A percentile compares a stretch with the other conserved stretches of the same genome.
Conservation (phyloP, 2,329 filamentous ascomycete genomes). For the Cercospora zeina region DNA sequence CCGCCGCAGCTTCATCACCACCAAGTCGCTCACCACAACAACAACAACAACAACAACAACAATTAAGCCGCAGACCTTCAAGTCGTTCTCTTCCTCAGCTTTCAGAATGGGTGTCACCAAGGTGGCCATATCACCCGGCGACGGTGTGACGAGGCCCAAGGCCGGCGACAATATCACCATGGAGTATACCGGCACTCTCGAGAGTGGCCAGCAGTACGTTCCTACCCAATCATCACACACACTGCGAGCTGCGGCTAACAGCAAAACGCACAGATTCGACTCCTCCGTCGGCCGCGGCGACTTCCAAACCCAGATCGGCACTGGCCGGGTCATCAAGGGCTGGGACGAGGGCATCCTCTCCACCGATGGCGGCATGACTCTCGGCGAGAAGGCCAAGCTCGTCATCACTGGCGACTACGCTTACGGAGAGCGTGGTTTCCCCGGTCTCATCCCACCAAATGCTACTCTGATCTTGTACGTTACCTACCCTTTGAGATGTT, state of each 20-base stretch:
- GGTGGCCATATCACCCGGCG: slow-evolving; percentile 63
- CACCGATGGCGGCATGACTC: slow-evolving; percentile 65
- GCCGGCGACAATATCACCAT: slow-evolving; percentile 75
- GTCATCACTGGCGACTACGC: slow-evolving; percentile 72
- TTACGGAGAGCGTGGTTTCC: slow-evolving; percentile 70
- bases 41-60: not conserved
- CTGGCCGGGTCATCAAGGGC: slow-evolving; percentile 86
- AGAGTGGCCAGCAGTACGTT: slow-evolving; percentile 68
- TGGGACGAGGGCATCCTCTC: slow-evolving; percentile 68
- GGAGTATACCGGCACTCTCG: slow-evolving; percentile 84
- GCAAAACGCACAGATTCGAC: slow-evolving; percentile 69
- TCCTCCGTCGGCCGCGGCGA: slow-evolving; percentile 75
- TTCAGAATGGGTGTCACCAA: slow-evolving; percentile 64
- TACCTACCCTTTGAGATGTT: not conserved
- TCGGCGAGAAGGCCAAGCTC: slow-evolving; percentile 86
- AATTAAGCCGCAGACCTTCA: not conserved
- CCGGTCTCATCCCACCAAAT: slow-evolving; percentile 71
- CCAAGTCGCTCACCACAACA: not conserved
- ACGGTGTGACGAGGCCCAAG: slow-evolving; percentile 60
- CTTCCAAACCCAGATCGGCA: slow-evolving; percentile 76
- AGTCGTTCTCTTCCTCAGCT: slow-evolving; percentile 20
- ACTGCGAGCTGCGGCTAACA: not conserved
- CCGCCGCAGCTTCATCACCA: slow-evolving; percentile 11
- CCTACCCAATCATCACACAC: too few species aligned
- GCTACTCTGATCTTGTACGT: slow-evolving; percentile 83